Percentiles rank a stretch among this genome's conserved stretches.
Evolutionary conservation across 2,329 filamentous ascomycete genomes (phyloP).

Genomic region (Arthrobotrys musiformis): DNA sequence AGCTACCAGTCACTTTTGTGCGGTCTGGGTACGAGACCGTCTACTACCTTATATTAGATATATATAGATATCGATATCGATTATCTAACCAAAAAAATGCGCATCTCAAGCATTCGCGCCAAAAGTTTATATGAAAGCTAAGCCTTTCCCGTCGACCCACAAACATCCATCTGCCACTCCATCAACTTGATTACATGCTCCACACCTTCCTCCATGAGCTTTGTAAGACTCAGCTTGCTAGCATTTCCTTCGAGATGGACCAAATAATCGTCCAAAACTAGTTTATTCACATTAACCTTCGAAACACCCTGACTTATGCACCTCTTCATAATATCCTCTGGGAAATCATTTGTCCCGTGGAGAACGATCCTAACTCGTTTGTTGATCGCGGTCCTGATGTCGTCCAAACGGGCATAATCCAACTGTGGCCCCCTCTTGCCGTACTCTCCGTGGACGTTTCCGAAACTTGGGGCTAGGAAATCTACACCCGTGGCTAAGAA

Average conservation of each 20-base stretch:
- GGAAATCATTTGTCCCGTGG: slow-evolving; percentile 70
- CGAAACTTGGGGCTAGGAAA: slow-evolving; percentile 78
- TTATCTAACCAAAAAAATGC: neutral
- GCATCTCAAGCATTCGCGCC: neutral
- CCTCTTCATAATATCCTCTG: slow-evolving; percentile 65
- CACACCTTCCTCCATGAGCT: slow-evolving; percentile 66
- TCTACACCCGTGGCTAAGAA: slow-evolving; percentile 79
- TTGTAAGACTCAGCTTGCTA: slow-evolving; percentile 61
- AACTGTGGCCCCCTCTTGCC: slow-evolving; percentile 72
- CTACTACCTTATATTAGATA: too few species aligned
- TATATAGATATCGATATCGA: neutral
- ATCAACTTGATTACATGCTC: slow-evolving; percentile 61
- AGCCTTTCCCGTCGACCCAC: slow-evolving; percentile 65
- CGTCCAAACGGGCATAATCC: slow-evolving; percentile 69
- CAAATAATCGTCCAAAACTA: slow-evolving; percentile 66
- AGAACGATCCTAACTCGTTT: slow-evolving; percentile 67
- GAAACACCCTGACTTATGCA: slow-evolving; percentile 68
- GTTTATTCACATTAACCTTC: slow-evolving; percentile 71
- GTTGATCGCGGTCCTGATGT: slow-evolving; percentile 61
- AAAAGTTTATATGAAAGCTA: slow-evolving; percentile 35
- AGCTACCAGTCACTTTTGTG: too few species aligned
- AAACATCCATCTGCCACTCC: slow-evolving; percentile 67
- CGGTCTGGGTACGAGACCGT: too few species aligned
- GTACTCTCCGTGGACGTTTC: slow-evolving; percentile 80
- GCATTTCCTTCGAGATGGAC: slow-evolving; percentile 64